Base-by-base conservation (phyloP, 129 eudicot genomes). In the Centella asiatica region DNA sequence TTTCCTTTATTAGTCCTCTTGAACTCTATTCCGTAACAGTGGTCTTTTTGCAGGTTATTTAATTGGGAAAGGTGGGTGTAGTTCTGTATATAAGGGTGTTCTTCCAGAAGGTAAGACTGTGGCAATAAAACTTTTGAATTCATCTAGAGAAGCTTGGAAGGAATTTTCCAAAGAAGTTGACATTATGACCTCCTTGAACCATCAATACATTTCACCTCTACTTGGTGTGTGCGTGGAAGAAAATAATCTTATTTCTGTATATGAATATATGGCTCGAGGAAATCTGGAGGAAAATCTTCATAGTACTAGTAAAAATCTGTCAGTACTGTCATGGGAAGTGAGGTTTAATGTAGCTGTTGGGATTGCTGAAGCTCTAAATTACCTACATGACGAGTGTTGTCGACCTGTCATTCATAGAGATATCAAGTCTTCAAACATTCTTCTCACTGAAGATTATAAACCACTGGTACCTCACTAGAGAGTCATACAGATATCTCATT, bases 381-480 rank as follows among this genome's bases (percentile, higher is more conserved):
- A 85, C 73, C 70, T 93, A 33, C 99, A 93, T 72, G 76, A 72
- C 50, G 89, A 79, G 55, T 87, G 86, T 70, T 47, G 72, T 4
- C 72, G 76, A 37, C 88, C 92, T 0, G 82, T 85, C 22, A 93
- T 87, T 76, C 99, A 93, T 70, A 79, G 96, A 57, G 99, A 93
- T 64, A 71, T 87, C 62, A 93, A 93, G 69, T 84, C 99, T 15
- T 93, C 99, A 49, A 93, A 93, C 70, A 82, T 93, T 78, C 99
- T 93, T 74, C 84, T 93, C 50, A 29, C 42, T 6, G 79, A 85
- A 26, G 77, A 85, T 10, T 80, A 78, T 34, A 85, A 87, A 46
- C 96, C 99, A 33, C 81, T 84, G 96, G 99, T 92, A 51, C 7
- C 4, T 65, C 14, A 39, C 15, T 36, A 47, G 27, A 47, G 27